Base-by-base conservation (phyloP, 2,329 filamentous ascomycete genomes). In the Sporothrix pallida region DNA sequence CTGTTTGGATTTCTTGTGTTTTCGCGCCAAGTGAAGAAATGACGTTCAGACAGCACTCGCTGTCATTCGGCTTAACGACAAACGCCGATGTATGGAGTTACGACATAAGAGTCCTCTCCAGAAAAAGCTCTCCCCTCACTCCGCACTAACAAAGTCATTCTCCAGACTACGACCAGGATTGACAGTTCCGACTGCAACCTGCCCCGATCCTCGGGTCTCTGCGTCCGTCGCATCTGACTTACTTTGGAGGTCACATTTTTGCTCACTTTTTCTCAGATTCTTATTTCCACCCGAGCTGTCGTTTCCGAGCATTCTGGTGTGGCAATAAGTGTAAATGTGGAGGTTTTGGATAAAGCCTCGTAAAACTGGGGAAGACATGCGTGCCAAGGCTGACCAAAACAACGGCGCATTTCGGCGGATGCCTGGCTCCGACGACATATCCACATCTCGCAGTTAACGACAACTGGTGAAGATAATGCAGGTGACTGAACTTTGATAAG, bases 161-260 rank as follows among this genome's bases (percentile, higher is more conserved):
- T 63, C 31, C 17, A 9, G 42, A 37, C 31, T 37, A 5, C 7
- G 58, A 9, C 60, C 20, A 67, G 62, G 62, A 67, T 48, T 20
- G 42, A 48, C 62, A 7, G 26, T 44, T 48, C 62, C 62, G 62
- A 67, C 62, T 46, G 62, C 20, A 67, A 67, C 42, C 62, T 67
- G 62, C 62, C 62, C 62, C 42, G 42, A 67, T 9, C 20, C n/a
- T 26, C 62, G 62, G 62, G 37, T 48, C 7, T 26, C 62, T 67
- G 62, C 44, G n/a, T 26, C 42, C 62, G 44, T 7, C 9, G 9
- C 42, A 26, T 48, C 62, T 48, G 58, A 44, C 62, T 67, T 1
- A 37, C 15, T 20, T 15, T 8, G n/a, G n/a, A 20, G 20, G 15
- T 31, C 20, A 6, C 3, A 31, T 20, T 8, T 44, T 44, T 44